A percentile compares a stretch with the other conserved stretches of the same genome.
Evolutionary conservation across 1,284 basidiomycete genomes (phyloP).

Genomic region (Exsudoporus floridanus): DNA sequence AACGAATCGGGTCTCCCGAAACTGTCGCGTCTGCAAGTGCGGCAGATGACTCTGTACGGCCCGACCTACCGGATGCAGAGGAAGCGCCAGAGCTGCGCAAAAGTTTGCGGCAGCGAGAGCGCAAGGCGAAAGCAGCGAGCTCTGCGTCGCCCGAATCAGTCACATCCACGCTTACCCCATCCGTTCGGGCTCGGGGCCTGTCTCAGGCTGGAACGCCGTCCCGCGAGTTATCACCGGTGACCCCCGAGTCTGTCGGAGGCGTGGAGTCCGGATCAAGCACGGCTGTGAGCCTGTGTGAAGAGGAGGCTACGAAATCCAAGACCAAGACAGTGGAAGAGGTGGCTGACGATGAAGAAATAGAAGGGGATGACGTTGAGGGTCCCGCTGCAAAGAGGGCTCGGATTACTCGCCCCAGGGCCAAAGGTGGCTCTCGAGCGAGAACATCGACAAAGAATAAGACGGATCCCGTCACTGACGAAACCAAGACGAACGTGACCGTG

Average conservation of each 20-base stretch:
- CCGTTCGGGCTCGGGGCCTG: constrained; percentile 24
- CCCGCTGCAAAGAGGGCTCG: constrained; percentile 23
- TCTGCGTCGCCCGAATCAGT: constrained; percentile 28
- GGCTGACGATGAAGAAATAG: constrained; percentile 15
- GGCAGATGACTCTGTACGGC: constrained; percentile 14
- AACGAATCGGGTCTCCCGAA: constrained; percentile 23
- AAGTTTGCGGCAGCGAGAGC: constrained; percentile 32
- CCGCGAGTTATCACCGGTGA: constrained; percentile 24
- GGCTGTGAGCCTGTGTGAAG: constrained; percentile 34
- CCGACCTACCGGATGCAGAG: constrained; percentile 22
- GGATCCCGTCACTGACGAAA: constrained; percentile 9
- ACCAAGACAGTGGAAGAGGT: constrained; percentile 13
- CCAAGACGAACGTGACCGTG: constrained; percentile 20
- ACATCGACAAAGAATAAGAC: constrained; percentile 22
- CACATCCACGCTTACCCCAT: constrained; percentile 34
- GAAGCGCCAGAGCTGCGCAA: constrained; percentile 28
- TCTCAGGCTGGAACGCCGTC: constrained; percentile 24
- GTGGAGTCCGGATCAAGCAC: constrained; percentile 35
- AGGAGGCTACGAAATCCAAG: constrained; percentile 28
- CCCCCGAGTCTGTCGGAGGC: constrained; percentile 30
- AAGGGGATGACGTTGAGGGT: constrained; percentile 15
- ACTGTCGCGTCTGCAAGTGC: constrained; percentile 1
- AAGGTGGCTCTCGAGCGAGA: constrained; percentile 21
- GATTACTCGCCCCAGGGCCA: constrained; percentile 26
- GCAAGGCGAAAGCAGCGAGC: constrained; percentile 21